These are phyloP conservation scores for Neostapfia colusana DNA, from an alignment of 176 grass and related monocot genomes.

Conservation along the genomic window DNA sequence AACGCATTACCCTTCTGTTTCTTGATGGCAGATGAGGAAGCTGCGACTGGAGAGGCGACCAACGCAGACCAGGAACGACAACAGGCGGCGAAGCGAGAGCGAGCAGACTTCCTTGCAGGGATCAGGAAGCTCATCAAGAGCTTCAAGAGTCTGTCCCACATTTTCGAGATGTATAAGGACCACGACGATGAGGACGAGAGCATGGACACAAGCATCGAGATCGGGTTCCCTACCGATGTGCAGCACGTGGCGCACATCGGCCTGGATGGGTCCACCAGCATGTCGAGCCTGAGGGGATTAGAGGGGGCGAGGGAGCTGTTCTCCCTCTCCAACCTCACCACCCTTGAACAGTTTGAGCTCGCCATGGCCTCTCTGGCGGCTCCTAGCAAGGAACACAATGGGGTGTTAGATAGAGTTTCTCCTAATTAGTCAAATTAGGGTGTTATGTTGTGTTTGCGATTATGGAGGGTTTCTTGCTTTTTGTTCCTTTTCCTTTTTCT, in stretches of 20 bases:
- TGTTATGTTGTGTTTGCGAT: neutral
- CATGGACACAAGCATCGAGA: constrained; percentile 50
- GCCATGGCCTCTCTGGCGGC: constrained; percentile 44
- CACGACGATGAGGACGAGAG: constrained; percentile 33
- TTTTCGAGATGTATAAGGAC: constrained; percentile 54
- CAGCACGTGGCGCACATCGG: constrained; percentile 78
- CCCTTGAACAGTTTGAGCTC: constrained; percentile 58
- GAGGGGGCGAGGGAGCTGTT: no score
- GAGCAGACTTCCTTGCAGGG: constrained; percentile 49
- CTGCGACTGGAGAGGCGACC: neutral
- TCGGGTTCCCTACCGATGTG: constrained; percentile 71
- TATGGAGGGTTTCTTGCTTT: neutral
- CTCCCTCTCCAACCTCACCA: constrained; percentile 48
- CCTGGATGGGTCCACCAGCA: constrained; percentile 47
- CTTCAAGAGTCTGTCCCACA: constrained; percentile 46
- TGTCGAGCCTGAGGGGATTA: constrained; percentile 29
- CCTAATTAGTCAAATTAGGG: constrained; percentile 10
- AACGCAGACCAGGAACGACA: neutral
- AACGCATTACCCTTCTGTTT: neutral
- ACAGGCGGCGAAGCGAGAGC: constrained; percentile 30
- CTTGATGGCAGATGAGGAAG: neutral
- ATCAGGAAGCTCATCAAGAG: constrained; percentile 72
- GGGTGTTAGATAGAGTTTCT: neutral
- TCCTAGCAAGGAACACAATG: constrained; percentile 16
- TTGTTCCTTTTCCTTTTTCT: neutral